Conservation (phyloP, 768 basidiomycete genomes). For the Lactarius akahatsu region DNA sequence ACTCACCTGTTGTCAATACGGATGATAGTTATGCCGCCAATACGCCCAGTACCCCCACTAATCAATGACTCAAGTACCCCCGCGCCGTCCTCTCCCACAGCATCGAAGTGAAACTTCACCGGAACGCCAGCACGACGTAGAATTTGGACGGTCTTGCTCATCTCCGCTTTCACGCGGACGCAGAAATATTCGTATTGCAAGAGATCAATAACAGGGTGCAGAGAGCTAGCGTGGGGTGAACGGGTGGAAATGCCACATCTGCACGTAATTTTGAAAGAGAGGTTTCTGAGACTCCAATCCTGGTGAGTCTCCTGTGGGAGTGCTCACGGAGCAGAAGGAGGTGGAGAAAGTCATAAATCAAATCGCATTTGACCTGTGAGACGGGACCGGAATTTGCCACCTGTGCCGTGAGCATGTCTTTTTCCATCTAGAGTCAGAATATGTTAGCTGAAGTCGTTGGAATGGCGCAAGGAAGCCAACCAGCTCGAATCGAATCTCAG, state of each 20-base stretch:
- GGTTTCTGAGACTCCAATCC: constrained; percentile 36
- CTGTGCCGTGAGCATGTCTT: constrained; percentile 23
- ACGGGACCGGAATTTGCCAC: constrained; percentile 15
- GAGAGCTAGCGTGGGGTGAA: constrained; percentile 41
- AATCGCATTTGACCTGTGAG: constrained; percentile 49
- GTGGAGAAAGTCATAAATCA: constrained; percentile 65
- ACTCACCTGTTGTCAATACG: constrained; percentile 66
- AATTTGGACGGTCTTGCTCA: constrained; percentile 50
- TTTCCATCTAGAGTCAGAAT: constrained; percentile 33
- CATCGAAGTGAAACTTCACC: constrained; percentile 55
- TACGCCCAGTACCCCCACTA: constrained; percentile 40
- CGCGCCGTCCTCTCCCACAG: constrained; percentile 66
- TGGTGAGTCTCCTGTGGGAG: constrained; percentile 44
- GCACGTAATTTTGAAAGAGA: constrained; percentile 26
- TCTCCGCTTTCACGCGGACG: constrained; percentile 55
- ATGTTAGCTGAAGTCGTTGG: constrained; percentile 1
- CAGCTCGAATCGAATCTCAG: constrained; percentile 71
- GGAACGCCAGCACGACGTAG: constrained; percentile 55
- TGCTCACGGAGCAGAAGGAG: constrained; percentile 66
- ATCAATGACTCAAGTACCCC: constrained; percentile 53
- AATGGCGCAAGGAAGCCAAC: constrained; percentile 39
- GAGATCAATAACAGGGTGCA: constrained; percentile 75
- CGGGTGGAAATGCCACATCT: constrained; percentile 24
- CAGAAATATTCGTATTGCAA: constrained; percentile 80
- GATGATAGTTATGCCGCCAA: constrained; percentile 73